These are phyloP conservation scores for Schizosaccharomyces octosporus DNA, from an alignment of 805 yeast genomes.

Conservation along the genomic window DNA sequence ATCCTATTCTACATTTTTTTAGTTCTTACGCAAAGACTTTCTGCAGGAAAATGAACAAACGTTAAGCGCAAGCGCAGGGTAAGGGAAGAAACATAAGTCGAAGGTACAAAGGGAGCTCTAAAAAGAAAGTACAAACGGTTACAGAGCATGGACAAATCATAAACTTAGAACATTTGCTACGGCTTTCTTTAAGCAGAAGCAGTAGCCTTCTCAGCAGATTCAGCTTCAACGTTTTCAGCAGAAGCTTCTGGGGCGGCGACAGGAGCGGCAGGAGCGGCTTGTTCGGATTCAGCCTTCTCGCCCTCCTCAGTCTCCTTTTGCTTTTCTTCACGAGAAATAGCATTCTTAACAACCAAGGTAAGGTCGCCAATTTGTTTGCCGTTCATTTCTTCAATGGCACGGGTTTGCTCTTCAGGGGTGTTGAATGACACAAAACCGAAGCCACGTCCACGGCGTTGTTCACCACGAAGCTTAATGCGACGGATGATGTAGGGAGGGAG, in stretches of 20 bases:
- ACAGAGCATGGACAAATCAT: too few relatives aligned
- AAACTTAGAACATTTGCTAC: too few relatives aligned
- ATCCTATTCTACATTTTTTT: too few relatives aligned
- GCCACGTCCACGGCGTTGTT: slow-evolving; percentile 30
- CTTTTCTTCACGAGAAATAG: slow-evolving; percentile 30
- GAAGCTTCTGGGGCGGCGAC: background rate
- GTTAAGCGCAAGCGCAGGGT: too few relatives aligned
- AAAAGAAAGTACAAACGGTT: too few relatives aligned
- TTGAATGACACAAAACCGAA: slow-evolving; percentile 36
- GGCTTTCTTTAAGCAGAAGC: too few relatives aligned
- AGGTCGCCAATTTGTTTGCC: slow-evolving; percentile 45
- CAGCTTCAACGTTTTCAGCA: background rate
- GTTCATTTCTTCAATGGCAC: slow-evolving; percentile 47
- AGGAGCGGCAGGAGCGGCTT: background rate
- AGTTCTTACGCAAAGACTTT: too few relatives aligned
- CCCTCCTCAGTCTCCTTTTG: slow-evolving; percentile 2
- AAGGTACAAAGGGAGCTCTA: too few relatives aligned
- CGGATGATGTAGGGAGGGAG: slow-evolving; percentile 22
- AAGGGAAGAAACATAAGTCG: too few relatives aligned
- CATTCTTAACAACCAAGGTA: slow-evolving; percentile 41
- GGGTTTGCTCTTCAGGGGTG: slow-evolving; percentile 34
- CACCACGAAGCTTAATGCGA: slow-evolving; percentile 22
- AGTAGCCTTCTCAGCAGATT: too few relatives aligned
- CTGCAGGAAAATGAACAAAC: too few relatives aligned
- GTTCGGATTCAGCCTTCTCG: background rate